Conservation (phyloP, 108 stramenopile species). For the Ochromonas danica region DNA sequence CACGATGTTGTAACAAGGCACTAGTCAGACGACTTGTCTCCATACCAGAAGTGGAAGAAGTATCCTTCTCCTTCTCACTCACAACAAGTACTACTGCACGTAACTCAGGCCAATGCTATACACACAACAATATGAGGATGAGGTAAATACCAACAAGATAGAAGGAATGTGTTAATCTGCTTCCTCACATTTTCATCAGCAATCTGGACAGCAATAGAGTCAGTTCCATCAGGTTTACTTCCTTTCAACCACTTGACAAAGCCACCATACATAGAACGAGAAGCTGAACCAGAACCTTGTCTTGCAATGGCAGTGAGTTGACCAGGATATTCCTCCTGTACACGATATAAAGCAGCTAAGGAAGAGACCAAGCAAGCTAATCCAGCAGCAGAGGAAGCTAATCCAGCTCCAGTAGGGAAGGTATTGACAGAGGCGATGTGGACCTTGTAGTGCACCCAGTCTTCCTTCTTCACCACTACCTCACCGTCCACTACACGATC, state of each 20-base stretch:
- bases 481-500: constrained; percentile 55
- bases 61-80: constrained; percentile 88
- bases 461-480: constrained; percentile 64
- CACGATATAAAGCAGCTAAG: constrained; percentile 48
- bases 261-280: constrained; percentile 91
- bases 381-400: constrained; percentile 82
- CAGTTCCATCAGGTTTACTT: constrained; percentile 64
- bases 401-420: constrained; percentile 94
- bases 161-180: no score
- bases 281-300: constrained; percentile 87
- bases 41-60: constrained; percentile 92
- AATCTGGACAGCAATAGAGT: constrained; percentile 86
- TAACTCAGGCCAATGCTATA: constrained; percentile 86
- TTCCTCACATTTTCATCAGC: constrained; percentile 60
- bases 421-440: constrained; percentile 87
- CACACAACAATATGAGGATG: not conserved
- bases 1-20: constrained; percentile 73
- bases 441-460: constrained; percentile 57
- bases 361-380: constrained; percentile 84
- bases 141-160: constrained; percentile 5
- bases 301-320: constrained; percentile 88
- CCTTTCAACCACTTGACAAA: constrained; percentile 91
- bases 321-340: constrained; percentile 63
- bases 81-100: constrained; percentile 88
- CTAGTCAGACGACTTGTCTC: constrained; percentile 78